These are phyloP conservation scores for Paramyrothecium roridum DNA, from an alignment of 2,329 filamentous ascomycete genomes.

Conservation along the genomic window DNA sequence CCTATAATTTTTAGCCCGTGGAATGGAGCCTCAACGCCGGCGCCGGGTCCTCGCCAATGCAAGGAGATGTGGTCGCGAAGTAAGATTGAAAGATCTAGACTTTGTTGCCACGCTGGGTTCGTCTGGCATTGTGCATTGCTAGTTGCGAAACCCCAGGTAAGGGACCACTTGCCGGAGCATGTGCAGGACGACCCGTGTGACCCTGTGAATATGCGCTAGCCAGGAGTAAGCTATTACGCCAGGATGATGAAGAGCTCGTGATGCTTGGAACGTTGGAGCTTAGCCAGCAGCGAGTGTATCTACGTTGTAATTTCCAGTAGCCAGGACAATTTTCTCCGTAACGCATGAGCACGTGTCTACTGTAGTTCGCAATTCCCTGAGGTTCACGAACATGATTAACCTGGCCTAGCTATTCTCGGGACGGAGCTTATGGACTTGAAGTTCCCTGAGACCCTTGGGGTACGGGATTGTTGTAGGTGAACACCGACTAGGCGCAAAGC, in stretches of 20 bases:
- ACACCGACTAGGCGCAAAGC: too few relatives aligned
- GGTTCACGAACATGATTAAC: too few relatives aligned
- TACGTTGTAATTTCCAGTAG: neutral
- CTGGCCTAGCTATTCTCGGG: too few relatives aligned
- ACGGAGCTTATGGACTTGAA: too few relatives aligned
- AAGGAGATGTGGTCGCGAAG: neutral
- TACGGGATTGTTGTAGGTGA: too few relatives aligned
- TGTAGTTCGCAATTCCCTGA: too few relatives aligned
- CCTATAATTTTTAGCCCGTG: too few relatives aligned
- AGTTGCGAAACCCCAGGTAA: neutral
- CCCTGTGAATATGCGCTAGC: neutral
- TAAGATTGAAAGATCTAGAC: neutral
- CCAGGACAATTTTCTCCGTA: neutral
- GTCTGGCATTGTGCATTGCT: neutral
- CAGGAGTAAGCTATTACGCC: neutral
- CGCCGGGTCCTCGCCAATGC: neutral
- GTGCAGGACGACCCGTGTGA: neutral
- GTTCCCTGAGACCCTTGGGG: too few relatives aligned
- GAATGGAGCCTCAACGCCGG: neutral
- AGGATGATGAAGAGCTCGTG: neutral
- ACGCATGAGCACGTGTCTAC: too few relatives aligned
- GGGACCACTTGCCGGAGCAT: neutral
- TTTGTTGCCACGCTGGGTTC: neutral
- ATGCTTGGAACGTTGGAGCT: neutral
- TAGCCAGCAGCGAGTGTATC: neutral